Evolutionary conservation across 495 filamentous ascomycete genomes (phyloP).

Genomic region (Annulohypoxylon bovei): DNA sequence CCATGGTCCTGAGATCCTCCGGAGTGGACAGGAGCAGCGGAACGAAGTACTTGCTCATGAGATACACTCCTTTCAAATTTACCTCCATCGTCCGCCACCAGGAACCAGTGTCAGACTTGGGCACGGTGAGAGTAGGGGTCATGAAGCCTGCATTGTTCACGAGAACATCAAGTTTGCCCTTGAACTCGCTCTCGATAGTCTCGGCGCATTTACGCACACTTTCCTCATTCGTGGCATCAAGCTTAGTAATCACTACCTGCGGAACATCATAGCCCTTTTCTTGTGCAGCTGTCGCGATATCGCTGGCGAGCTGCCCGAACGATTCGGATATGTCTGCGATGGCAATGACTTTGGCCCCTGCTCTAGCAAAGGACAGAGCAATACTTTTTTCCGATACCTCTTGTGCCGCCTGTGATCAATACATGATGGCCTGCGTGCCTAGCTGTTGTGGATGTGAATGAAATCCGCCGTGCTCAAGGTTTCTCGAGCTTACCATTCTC

Average conservation of each 20-base stretch:
- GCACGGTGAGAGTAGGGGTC: slow-evolving; percentile 32
- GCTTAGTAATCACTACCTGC: slow-evolving; percentile 43
- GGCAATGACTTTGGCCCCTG: slow-evolving; percentile 45
- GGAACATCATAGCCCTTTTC: slow-evolving; percentile 44
- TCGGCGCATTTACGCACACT: slow-evolving; percentile 36
- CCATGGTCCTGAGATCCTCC: slow-evolving; percentile 16
- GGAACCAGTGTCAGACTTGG: slow-evolving; percentile 37
- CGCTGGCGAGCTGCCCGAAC: slow-evolving; percentile 30
- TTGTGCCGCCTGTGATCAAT: slow-evolving; percentile 59
- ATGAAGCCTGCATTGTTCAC: slow-evolving; percentile 50
- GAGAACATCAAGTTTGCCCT: slow-evolving; percentile 46
- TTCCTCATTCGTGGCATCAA: slow-evolving; percentile 44
- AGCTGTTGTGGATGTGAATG: slow-evolving; percentile 28
- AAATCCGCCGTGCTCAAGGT: background rate
- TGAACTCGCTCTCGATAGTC: slow-evolving; percentile 24
- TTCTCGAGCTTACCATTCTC: slow-evolving; percentile 12
- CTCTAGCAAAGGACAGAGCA: slow-evolving; percentile 51
- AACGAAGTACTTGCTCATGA: slow-evolving; percentile 48
- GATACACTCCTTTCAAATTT: slow-evolving; percentile 51
- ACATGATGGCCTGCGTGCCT: slow-evolving; percentile 52
- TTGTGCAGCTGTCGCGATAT: slow-evolving; percentile 42
- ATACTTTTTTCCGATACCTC: slow-evolving; percentile 60
- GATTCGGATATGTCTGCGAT: slow-evolving; percentile 48
- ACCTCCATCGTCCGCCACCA: slow-evolving; percentile 50
- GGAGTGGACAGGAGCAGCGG: slow-evolving; percentile 44